Base-by-base conservation (phyloP, 2,329 filamentous ascomycete genomes). In the Botrytis paeoniae region DNA sequence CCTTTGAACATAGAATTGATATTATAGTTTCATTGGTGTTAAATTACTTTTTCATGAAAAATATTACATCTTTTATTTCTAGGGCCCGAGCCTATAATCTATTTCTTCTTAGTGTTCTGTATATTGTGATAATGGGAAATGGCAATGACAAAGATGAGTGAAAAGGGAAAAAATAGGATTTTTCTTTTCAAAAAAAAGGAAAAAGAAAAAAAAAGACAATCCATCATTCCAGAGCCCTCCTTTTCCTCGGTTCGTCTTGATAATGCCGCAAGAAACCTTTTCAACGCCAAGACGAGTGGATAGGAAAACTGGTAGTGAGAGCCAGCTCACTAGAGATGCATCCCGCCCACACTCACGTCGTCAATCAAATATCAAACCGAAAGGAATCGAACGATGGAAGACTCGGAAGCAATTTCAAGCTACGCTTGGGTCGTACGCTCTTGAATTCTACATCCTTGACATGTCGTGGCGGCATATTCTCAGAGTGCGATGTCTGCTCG, bases 361-460 rank as follows among this genome's bases (percentile, higher is more conserved):
- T 68, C n/a, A 45, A 22, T 45, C 68, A 61, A 45, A 2, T 14
- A 7, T 57, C 48, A 41, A 41, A 5, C 35, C n/a, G n/a, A 9
- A 43, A 20, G 12, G 16, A 7, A 41, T 25, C 51, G 10, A 57
- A 69, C 1, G 48, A 32, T 57, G 18, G 18, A 43, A 69, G 10
- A 1, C 9, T 57, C 3, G n/a, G 16, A 59, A 69, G 18, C 16
- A 41, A 41, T 12, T 12, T 43, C 9, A 43, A 32, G 41, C 48
- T 69, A 9, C 65, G 37, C n/a, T 57, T 29, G 10, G 65, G 65
- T 57, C 35, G 48, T 5, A 41, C 37, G n/a, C 48, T 69, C 3
- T 32, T 51, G 29, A 69, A 69, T 69, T 57, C 18, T 48, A 69
- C 37, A 41, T 57, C 65, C 2, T 69, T 69, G 48, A 25, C 65